These are phyloP conservation scores for Tricholoma furcatifolium DNA, from an alignment of 768 basidiomycete species.

Conservation along the genomic window DNA sequence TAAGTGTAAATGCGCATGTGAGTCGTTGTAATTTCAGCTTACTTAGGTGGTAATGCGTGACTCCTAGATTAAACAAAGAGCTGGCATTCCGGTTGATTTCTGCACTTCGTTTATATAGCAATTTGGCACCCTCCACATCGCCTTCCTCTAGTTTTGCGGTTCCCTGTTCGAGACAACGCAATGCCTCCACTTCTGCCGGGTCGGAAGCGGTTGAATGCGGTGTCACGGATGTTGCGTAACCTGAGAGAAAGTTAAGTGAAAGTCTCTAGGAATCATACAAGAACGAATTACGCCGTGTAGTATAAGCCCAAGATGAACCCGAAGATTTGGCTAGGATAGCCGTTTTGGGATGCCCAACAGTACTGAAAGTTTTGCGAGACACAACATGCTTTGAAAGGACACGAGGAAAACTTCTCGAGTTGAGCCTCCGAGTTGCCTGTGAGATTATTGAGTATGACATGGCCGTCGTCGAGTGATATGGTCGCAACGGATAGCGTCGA, in stretches of 20 bases:
- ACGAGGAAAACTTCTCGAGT: neutral
- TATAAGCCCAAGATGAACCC: slow-evolving; percentile 15
- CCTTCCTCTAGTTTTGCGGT: slow-evolving; percentile 85
- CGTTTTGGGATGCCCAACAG: slow-evolving; percentile 16
- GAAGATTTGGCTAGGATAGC: slow-evolving; percentile 19
- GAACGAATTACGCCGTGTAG: slow-evolving; percentile 28
- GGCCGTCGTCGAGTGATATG: neutral
- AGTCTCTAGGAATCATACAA: neutral
- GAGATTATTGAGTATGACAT: slow-evolving; percentile 21
- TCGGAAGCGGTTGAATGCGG: slow-evolving; percentile 80
- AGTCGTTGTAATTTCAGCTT: slow-evolving; percentile 26
- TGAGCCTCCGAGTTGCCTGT: slow-evolving; percentile 16
- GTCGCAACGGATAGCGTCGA: neutral
- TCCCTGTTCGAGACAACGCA: slow-evolving; percentile 78
- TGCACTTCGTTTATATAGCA: slow-evolving; percentile 73
- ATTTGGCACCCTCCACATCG: slow-evolving; percentile 76
- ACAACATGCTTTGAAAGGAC: slow-evolving; percentile 6
- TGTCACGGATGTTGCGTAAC: slow-evolving; percentile 80
- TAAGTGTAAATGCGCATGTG: slow-evolving; percentile 12
- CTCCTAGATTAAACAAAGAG: slow-evolving; percentile 85
- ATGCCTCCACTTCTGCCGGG: slow-evolving; percentile 78
- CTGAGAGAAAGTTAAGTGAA: slow-evolving; percentile 32
- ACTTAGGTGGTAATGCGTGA: slow-evolving; percentile 90
- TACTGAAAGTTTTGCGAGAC: slow-evolving; percentile 15
- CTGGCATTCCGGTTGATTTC: slow-evolving; percentile 80